Evolutionary conservation across 192 early-diverging fungal species (phyloP), one percentile per base, ranked within the genome.

Genomic region (Lobosporangium transversale): DNA sequence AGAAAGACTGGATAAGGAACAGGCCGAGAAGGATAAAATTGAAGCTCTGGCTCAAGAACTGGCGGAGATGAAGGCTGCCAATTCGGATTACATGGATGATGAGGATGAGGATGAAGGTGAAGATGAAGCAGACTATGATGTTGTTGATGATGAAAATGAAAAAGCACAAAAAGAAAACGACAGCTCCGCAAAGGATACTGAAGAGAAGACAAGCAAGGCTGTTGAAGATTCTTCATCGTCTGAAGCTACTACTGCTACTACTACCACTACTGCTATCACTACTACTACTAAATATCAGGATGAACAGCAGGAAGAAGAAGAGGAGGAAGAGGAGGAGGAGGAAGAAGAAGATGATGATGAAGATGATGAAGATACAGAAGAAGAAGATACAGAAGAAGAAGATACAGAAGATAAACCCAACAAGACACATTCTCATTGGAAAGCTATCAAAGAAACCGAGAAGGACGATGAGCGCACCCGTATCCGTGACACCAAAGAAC

Each of bases 1-100:
- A 53, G 82, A 92, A 80, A 75, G 84, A 65, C 84, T 90, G 68
- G 92, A 97, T 69, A 86, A 90, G 58, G 94, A 92, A 58, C 79
- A 86, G 12, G 87, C 86, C 58, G 81, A 83, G 56, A 79, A 83
- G 42, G 85, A 88, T 21, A 81, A 79, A 14, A 64, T 83, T 51
- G 60, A 62, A 23, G 56, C 60, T n/a, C 60, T 80, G 57, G 66
- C 80, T 24, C 57, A 69, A 60, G 70, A 66, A 23, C 44, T 66
- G 53, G 81, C 70, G 11, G 76, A 66, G 15, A 66, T 79, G 47
- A 61, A 70, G 57, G 81, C 65, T 21, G 66, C 64, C 51, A 57
- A 64, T 30, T 82, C 78, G 30, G 68, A 79, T 20, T 65, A 79
- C 31, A 74, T 56, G 21, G 78, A 82, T 30, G 85, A 79, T 10